phyloP scores from a whole-genome alignment of 352 stramenopile genomes.

The Phytophthora vignae region DNA sequence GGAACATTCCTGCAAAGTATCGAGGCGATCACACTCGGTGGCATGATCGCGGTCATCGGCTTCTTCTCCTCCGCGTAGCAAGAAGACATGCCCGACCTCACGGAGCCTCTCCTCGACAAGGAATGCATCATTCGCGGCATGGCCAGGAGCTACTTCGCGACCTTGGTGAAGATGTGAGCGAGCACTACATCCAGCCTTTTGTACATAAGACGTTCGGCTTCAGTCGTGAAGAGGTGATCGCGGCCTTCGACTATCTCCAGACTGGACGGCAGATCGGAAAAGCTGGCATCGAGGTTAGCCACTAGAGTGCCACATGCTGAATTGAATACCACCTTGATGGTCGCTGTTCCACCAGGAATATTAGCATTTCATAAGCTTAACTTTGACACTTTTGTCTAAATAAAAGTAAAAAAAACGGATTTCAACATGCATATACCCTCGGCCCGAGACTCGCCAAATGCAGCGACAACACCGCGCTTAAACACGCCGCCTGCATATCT shows the following conservation, averaged over 20 bases:
- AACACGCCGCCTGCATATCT: too few relatives aligned
- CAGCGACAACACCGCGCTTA: too few relatives aligned
- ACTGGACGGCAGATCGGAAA: slow-evolving; percentile 9
- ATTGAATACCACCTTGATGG: too few relatives aligned
- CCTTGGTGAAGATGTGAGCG: slow-evolving; percentile 3
- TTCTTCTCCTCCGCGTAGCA: slow-evolving; percentile 10
- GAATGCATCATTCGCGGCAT: slow-evolving; percentile 10
- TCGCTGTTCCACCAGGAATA: too few relatives aligned
- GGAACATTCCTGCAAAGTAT: slow-evolving; percentile 10
- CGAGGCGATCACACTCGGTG: slow-evolving; percentile 3
- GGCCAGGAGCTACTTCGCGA: background rate
- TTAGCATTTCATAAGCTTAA: too few relatives aligned
- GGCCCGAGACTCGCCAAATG: too few relatives aligned
- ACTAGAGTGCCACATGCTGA: background rate
- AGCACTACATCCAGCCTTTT: slow-evolving; percentile 4
- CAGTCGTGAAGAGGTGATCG: background rate
- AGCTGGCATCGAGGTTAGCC: slow-evolving; percentile 12
- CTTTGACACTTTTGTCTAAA: too few relatives aligned
- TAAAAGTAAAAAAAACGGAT: too few relatives aligned
- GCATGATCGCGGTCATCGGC: background rate
- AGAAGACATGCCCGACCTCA: slow-evolving; percentile 10
- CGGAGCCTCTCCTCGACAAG: background rate
- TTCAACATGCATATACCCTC: too few relatives aligned
- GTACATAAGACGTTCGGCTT: slow-evolving; percentile 21
- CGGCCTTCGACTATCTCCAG: slow-evolving; percentile 10